Evolutionary conservation across 2,329 filamentous ascomycete species (phyloP).

Genomic region (Penicillium sp.): DNA sequence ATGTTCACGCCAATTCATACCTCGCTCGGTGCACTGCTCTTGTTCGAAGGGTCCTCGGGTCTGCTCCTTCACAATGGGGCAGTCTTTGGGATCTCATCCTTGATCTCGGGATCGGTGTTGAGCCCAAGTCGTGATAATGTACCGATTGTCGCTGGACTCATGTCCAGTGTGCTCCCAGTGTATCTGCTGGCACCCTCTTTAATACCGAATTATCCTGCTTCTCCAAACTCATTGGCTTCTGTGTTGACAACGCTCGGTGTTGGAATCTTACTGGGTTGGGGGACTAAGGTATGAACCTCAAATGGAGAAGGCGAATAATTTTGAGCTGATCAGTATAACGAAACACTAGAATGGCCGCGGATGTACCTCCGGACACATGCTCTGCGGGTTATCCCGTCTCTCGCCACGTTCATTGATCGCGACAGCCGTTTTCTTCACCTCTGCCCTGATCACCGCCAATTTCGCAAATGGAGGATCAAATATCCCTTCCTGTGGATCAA

Average conservation of each 20-base stretch:
- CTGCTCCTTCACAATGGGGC: conserved; percentile 53
- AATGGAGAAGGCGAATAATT: not conserved
- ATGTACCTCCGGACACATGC: conserved; percentile 57
- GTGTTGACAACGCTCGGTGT: conserved; percentile 41
- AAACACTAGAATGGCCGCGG: conserved; percentile 45
- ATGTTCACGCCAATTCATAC: conserved; percentile 57
- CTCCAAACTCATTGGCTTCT: conserved; percentile 34
- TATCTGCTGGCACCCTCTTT: conserved; percentile 45
- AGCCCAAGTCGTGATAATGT: conserved; percentile 43
- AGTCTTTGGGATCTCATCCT: conserved; percentile 51
- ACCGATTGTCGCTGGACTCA: conserved; percentile 48
- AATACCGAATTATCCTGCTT: conserved; percentile 43
- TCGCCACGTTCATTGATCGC: conserved; percentile 51
- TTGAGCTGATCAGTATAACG: not conserved
- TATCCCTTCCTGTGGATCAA: conserved; percentile 40
- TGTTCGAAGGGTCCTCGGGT: conserved; percentile 51
- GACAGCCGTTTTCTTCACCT: conserved; percentile 45
- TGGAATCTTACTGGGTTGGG: conserved; percentile 51
- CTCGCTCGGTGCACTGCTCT: conserved; percentile 49
- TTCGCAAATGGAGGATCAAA: conserved; percentile 33
- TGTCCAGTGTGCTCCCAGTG: conserved; percentile 44
- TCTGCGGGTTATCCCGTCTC: conserved; percentile 52
- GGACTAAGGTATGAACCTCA: conserved; percentile 48
- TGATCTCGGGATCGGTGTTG: conserved; percentile 44
- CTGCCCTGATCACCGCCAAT: conserved; percentile 45